Evolutionary conservation across 306 rosid species (phyloP).

Genomic region (Castanopsis chinensis): DNA sequence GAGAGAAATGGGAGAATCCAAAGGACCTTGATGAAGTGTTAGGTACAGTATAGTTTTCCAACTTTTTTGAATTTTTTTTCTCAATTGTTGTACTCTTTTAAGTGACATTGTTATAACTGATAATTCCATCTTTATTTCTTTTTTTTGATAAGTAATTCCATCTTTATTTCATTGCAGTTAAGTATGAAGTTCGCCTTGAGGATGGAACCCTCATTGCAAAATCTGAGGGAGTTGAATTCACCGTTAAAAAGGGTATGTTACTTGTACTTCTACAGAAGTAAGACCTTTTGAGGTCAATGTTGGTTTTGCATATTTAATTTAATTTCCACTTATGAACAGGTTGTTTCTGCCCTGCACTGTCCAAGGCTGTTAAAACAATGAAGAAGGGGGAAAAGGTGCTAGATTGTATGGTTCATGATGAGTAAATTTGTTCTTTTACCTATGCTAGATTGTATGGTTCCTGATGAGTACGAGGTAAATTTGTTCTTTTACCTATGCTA

Average conservation of each 20-base stretch:
- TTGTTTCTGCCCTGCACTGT: slow-evolving; percentile 76
- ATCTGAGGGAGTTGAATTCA: slow-evolving; percentile 71
- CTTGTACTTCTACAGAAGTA: not conserved
- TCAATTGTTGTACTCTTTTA: not conserved
- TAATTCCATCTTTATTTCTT: not conserved
- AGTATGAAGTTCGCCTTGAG: slow-evolving; percentile 69
- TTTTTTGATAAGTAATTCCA: not conserved
- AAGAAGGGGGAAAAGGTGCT: slow-evolving; percentile 83
- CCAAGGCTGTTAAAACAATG: slow-evolving; percentile 92
- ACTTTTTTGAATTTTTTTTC: not conserved
- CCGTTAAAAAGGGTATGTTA: slow-evolving; percentile 62
- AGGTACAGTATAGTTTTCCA: slow-evolving; percentile 27
- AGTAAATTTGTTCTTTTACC: not conserved
- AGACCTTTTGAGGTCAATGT: not conserved
- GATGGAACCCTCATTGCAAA: slow-evolving; percentile 62
- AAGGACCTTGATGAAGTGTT: slow-evolving; percentile 81
- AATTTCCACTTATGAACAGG: slow-evolving; percentile 37
- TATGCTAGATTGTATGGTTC: not conserved
- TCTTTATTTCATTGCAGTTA: slow-evolving; percentile 49
- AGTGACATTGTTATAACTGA: not conserved
- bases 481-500: too few species aligned
- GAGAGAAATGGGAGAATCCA: slow-evolving; percentile 92
- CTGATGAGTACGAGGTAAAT: too few species aligned
- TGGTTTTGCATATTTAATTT: not conserved
- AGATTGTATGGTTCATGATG: too few species aligned